phyloP scores from a whole-genome alignment of 768 basidiomycete genomes.

The Suillus ampliporus region DNA sequence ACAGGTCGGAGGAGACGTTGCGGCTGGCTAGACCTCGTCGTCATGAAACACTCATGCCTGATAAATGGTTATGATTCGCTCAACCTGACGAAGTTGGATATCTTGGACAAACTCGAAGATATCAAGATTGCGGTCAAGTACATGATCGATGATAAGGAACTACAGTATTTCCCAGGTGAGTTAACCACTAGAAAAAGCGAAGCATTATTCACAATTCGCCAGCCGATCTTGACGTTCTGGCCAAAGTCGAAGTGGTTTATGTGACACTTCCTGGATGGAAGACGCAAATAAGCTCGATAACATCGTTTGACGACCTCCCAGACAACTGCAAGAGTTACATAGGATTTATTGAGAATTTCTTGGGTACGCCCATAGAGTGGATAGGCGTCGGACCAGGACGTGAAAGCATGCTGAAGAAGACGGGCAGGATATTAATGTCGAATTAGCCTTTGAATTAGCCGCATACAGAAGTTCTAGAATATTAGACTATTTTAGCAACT shows the following conservation, averaged over 20 bases:
- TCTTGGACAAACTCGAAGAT: conserved; percentile 83
- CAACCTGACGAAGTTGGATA: conserved; percentile 96
- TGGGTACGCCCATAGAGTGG: conserved; percentile 82
- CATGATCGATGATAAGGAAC: conserved; percentile 72
- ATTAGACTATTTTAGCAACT: not conserved
- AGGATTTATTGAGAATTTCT: conserved; percentile 79
- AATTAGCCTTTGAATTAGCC: conserved; percentile 23
- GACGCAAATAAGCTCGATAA: conserved; percentile 66
- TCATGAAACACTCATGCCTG: conserved; percentile 87
- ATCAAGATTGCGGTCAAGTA: conserved; percentile 91
- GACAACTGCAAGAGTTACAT: conserved; percentile 86
- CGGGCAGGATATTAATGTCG: conserved; percentile 14
- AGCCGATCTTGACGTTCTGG: conserved; percentile 89
- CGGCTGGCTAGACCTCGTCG: conserved; percentile 97
- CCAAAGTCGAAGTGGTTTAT: conserved; percentile 83
- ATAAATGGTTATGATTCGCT: conserved; percentile 96
- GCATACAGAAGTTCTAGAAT: too few relatives aligned
- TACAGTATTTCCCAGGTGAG: conserved; percentile 87
- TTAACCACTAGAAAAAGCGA: conserved; percentile 12
- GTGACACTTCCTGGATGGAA: conserved; percentile 93
- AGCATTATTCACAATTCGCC: not conserved
- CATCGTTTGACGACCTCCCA: conserved; percentile 76
- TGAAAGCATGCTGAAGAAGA: conserved; percentile 69
- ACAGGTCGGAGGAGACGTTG: conserved; percentile 93
- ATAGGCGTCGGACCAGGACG: conserved; percentile 92